Base-by-base conservation (phyloP, 1,284 basidiomycete species). In the Trichosporon faecale region DNA sequence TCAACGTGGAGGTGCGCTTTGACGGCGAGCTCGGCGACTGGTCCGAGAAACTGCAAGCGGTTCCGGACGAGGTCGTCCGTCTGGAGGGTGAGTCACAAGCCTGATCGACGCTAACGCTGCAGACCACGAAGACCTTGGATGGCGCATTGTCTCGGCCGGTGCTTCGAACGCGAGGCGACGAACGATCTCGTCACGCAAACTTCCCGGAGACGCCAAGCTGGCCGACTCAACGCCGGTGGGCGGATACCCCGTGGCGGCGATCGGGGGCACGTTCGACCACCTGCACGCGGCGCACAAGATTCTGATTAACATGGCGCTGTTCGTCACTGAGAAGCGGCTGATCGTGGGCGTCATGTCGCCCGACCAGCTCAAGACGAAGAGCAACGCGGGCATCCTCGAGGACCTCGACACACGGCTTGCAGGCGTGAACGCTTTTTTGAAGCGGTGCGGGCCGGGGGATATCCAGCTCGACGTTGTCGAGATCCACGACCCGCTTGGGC, bases 251-350 rank as follows among this genome's bases (percentile, higher is more conserved):
- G 82, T 84, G 16, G 76, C 81, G 2, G 86, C 86, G 78, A 74
- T 90, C 9, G 91, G 91, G 29, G 91, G 91, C 11, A 99, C 96
- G 0, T 99, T 99, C 81, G 96, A 99, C 83, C 97, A 99, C 80
- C 88, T 99, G 18, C 96, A 99, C 80, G 90, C 94, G 1, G 96
- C 96, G 0, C 96, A 99, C 86, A 98, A 98, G 85, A 95, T 99
- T 71, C 88, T 99, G 44, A 88, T 99, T 5, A 93, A 93, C 76
- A 94, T 97, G 89, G 91, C 89, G 8, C 89, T 91, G 1, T 94
- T 92, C 86, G 88, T 98, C 70, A 87, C 94, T 0, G 83, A 85
- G 63, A 83, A 87, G 73, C 94, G 93, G 80, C 84, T 99, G 77
- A 93, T 99, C 73, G 89, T 97, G 68, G 97, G 97, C 4, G 86